Base-by-base conservation (phyloP, 257 asterid species). In the Capsicum baccatum region DNA sequence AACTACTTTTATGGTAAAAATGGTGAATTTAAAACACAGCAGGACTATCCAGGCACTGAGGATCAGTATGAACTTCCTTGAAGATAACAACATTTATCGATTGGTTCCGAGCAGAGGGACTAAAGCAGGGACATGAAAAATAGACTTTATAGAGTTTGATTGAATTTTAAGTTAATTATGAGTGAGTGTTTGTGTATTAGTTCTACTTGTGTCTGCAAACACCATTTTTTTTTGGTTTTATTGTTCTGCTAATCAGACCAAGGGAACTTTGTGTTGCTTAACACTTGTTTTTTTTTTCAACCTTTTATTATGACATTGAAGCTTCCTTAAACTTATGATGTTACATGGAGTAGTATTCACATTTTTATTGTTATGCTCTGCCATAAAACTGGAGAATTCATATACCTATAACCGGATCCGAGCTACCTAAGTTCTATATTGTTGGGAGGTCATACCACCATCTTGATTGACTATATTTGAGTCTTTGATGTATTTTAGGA, bases 1-100 rank as follows among this genome's bases (percentile, higher is more conserved):
- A 54, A 54, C 6, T 59, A 44, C 76, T 62, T 59, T 47, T 8
- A 81, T 42, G 59, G 15, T 8, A 81, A 42, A 39, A 81, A 60
- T 50, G 83, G 71, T 17, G 85, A 87, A 66, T 91, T 91, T 70
- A 94, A 91, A 87, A 91, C 82, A 81, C 89, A 88, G 5, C 91
- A 90, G 79, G 91, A 91, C 9, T 89, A 89, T 90, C 86, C 88
- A 54, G 83, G 83, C 58, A 79, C 83, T 59, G 85, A 85, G 52
- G 86, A 83, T 74, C 86, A 85, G 54, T 89, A 87, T 83, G 76
- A 37, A 39, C 84, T 59, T 84, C 97, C 97, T 42, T 93, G 87
- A 93, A 54, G 15, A 52, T 4, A 1, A 1, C 8, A 54, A 26
- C 47, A 76, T 14, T 69, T 26, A 76, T 76, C 26, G 14, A 26